These are phyloP conservation scores for Herpetomonas tarakana DNA, from an alignment of 208 protist species.

Conservation along the genomic window DNA sequence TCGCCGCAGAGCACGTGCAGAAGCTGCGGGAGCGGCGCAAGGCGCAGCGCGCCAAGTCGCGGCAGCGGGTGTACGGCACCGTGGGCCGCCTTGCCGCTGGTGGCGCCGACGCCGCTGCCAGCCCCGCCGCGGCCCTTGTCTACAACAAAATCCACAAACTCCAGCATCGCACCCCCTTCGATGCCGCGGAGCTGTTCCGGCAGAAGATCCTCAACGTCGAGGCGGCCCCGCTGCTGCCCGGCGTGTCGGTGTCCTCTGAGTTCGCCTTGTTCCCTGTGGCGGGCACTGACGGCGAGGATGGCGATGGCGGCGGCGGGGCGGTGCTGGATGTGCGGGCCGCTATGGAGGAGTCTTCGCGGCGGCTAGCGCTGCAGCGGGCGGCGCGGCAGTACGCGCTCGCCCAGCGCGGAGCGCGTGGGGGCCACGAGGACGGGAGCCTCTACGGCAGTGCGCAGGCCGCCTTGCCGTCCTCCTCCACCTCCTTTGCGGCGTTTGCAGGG, in stretches of 20 bases:
- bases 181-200: constrained; percentile 9
- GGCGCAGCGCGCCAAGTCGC: constrained; percentile 25
- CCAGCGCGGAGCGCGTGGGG: constrained; percentile 37
- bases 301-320: neutral
- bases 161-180: neutral
- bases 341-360: constrained; percentile 63
- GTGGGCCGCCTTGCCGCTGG: constrained; percentile 26
- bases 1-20: constrained; percentile 62
- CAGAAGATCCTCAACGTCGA: neutral
- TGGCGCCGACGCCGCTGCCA: constrained; percentile 1
- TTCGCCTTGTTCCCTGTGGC: neutral
- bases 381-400: constrained; percentile 53
- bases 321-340: constrained; percentile 51
- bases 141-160: neutral
- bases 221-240: constrained; percentile 2
- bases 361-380: constrained; percentile 65
- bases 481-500: constrained; percentile 3
- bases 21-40: constrained; percentile 44
- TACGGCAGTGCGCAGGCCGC: constrained; percentile 8
- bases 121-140: constrained; percentile 9
- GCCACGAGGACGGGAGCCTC: neutral
- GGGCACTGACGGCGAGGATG: neutral
- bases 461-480: constrained; percentile 13
- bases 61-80: constrained; percentile 35
- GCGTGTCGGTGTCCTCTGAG: constrained; percentile 21